phyloP scores from a whole-genome alignment of 2,329 filamentous ascomycete species.

The Neonectria ditissima region DNA sequence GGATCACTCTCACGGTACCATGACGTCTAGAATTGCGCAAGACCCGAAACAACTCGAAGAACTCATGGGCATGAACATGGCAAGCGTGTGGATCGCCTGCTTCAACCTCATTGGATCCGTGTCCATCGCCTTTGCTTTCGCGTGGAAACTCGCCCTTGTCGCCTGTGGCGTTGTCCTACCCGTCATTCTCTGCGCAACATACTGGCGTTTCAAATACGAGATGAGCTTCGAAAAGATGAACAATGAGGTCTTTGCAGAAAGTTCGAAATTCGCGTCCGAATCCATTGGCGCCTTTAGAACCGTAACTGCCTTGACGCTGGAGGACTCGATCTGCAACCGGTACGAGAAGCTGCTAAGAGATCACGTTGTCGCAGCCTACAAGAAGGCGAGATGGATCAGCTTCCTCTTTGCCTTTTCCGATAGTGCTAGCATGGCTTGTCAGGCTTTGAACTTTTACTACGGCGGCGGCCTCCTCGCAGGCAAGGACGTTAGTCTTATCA shows the following conservation, averaged over 20 bases:
- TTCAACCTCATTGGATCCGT: conserved; percentile 75
- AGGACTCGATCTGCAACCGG: conserved; percentile 71
- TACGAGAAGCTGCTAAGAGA: conserved; percentile 69
- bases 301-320: conserved; percentile 76
- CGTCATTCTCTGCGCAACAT: conserved; percentile 60
- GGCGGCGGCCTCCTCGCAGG: conserved; percentile 69
- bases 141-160: conserved; percentile 82
- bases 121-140: conserved; percentile 76
- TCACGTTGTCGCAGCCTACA: conserved; percentile 71
- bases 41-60: conserved; percentile 72
- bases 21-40: conserved; percentile 66
- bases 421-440: conserved; percentile 71
- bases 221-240: conserved; percentile 78
- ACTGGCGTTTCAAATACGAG: conserved; percentile 68
- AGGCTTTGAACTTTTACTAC: conserved; percentile 76
- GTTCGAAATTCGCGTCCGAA: conserved; percentile 80
- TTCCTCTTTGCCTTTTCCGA: conserved; percentile 77
- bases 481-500: conserved; percentile 59
- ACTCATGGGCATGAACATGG: conserved; percentile 72
- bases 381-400: conserved; percentile 71
- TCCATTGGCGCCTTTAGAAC: conserved; percentile 80
- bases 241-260: conserved; percentile 74
- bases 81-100: conserved; percentile 70
- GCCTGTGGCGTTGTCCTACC: conserved; percentile 71
- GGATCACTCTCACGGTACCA: conserved; percentile 69